A percentile compares a stretch with the other conserved stretches of the same genome.
These are phyloP conservation scores for Lobosporangium transversale DNA, from an alignment of 192 early-diverging fungal genomes.

Conservation along the genomic window DNA sequence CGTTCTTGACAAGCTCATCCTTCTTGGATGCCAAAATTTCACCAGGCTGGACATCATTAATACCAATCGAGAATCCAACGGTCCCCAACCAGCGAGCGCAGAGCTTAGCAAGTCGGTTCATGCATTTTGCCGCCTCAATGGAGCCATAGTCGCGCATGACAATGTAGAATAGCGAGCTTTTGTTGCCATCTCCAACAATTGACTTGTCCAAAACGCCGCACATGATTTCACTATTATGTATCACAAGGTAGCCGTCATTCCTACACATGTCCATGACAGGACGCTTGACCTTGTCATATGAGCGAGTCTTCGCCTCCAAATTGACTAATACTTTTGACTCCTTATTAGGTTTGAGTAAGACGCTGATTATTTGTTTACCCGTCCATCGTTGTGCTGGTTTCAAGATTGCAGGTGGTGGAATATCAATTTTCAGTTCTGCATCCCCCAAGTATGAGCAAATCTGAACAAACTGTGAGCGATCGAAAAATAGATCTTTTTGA, in stretches of 20 bases:
- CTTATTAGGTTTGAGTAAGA: conserved; percentile 88
- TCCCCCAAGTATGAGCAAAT: conserved; percentile 94
- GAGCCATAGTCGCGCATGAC: conserved; percentile 93
- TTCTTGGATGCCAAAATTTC: conserved; percentile 80
- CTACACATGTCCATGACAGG: conserved; percentile 81
- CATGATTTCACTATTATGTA: conserved; percentile 95
- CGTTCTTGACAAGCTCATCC: conserved; percentile 78
- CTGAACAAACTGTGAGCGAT: conserved; percentile 91
- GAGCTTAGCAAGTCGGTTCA: conserved; percentile 96
- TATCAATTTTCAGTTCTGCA: conserved; percentile 81
- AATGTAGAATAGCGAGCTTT: conserved; percentile 93
- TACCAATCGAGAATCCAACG: conserved; percentile 96
- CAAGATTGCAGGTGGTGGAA: conserved; percentile 92
- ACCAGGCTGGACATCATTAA: conserved; percentile 95
- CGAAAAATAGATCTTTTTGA: conserved; percentile 94
- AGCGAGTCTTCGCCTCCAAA: conserved; percentile 88
- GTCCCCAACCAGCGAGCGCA: conserved; percentile 90
- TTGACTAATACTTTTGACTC: conserved; percentile 77
- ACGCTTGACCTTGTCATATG: conserved; percentile 69
- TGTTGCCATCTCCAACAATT: conserved; percentile 96
- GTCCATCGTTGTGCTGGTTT: conserved; percentile 96
- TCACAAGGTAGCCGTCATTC: conserved; percentile 89
- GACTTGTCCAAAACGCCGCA: conserved; percentile 94
- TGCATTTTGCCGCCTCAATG: conserved; percentile 84
- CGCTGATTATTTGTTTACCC: conserved; percentile 94